Conservation (phyloP, 176 grass and related monocot species). For the Eleusine coracana region DNA sequence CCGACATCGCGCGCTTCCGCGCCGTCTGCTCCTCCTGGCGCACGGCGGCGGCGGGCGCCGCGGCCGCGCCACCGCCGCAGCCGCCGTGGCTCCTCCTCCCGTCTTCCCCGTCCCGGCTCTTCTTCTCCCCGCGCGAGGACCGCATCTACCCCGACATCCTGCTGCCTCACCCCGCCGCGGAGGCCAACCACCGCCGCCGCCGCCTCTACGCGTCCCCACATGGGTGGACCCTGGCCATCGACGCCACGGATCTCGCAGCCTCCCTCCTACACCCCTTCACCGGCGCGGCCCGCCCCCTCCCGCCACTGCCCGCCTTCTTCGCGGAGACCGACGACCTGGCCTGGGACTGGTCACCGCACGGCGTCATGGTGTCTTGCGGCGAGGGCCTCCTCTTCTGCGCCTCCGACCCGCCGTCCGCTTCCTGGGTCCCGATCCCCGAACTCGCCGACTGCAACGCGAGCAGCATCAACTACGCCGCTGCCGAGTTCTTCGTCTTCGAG, state of each 20-base stretch:
- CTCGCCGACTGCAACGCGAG: slow-evolving; percentile 40
- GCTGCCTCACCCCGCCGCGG: slow-evolving; percentile 17
- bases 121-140: slow-evolving; percentile 57
- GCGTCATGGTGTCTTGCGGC: slow-evolving; percentile 54
- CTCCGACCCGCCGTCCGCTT: slow-evolving; percentile 18
- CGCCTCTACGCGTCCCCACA: slow-evolving; percentile 53
- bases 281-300: slow-evolving; percentile 34
- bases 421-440: slow-evolving; percentile 40
- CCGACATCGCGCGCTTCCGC: slow-evolving; percentile 60
- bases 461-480: slow-evolving; percentile 56
- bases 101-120: slow-evolving; percentile 40
- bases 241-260: slow-evolving; percentile 27
- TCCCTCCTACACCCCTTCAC: slow-evolving; percentile 60
- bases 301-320: slow-evolving; percentile 52
- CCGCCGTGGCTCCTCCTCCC: slow-evolving; percentile 51
- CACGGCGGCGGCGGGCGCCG: slow-evolving; percentile 23
- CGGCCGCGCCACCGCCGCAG: slow-evolving; percentile 34
- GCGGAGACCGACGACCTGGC: slow-evolving; percentile 49
- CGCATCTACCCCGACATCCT: slow-evolving; percentile 52
- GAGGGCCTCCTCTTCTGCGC: slow-evolving; percentile 53
- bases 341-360: slow-evolving; percentile 56
- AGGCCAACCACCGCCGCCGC: background rate
- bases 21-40: slow-evolving; percentile 65
- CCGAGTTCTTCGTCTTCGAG: slow-evolving; percentile 60
- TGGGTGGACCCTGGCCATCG: slow-evolving; percentile 45